These are phyloP conservation scores for Cenchrus purpureus DNA, from an alignment of 176 grass and related monocot species.

Conservation along the genomic window DNA sequence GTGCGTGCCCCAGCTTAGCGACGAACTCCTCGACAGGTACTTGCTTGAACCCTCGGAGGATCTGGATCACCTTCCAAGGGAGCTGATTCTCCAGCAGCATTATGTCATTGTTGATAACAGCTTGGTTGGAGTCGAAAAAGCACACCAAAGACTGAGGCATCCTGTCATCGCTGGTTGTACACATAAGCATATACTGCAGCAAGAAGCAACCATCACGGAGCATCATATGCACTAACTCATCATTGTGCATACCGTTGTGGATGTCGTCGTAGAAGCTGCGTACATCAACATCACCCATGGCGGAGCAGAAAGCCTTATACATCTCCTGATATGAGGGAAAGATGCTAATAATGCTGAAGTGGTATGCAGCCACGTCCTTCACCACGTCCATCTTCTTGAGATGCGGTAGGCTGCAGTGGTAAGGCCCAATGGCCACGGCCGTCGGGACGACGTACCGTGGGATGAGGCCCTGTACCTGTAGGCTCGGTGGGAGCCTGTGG, in stretches of 20 bases:
- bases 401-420: neutral
- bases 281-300: too few species aligned
- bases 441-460: neutral
- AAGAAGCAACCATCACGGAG: neutral
- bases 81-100: neutral
- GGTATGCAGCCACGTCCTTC: neutral
- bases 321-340: too few species aligned
- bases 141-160: neutral
- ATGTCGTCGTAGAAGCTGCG: neutral
- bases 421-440: neutral
- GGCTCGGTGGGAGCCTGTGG: neutral
- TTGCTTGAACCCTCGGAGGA: neutral
- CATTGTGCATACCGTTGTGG: neutral
- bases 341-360: neutral
- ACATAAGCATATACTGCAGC: neutral
- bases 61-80: neutral
- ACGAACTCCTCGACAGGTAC: neutral
- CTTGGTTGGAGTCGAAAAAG: neutral
- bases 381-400: neutral
- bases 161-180: neutral
- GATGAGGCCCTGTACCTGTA: too few species aligned
- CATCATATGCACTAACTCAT: too few species aligned
- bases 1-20: neutral
- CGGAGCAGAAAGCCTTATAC: too few species aligned
- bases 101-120: neutral